Evolutionary conservation across 805 yeast species (phyloP).

Genomic region (Starmerella kuoi): DNA sequence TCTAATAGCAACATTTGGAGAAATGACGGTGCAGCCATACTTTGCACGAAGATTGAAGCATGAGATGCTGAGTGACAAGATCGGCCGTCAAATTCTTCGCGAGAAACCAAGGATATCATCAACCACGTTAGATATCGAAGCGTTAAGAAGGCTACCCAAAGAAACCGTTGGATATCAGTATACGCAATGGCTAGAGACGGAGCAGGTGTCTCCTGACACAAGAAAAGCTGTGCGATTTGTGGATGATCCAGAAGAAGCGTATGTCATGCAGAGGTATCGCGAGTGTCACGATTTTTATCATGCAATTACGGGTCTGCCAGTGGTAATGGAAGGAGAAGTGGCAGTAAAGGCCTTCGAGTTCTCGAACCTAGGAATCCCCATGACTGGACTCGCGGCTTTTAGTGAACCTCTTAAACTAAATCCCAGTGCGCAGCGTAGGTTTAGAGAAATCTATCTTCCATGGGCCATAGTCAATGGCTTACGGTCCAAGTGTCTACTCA

Average conservation of each 20-base stretch:
- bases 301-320: constrained; percentile 79
- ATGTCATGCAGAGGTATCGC: constrained; percentile 83
- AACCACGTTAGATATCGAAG: constrained; percentile 49
- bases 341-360: constrained; percentile 87
- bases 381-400: constrained; percentile 88
- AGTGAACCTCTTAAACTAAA: constrained; percentile 74
- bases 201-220: constrained; percentile 89
- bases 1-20: constrained; percentile 47
- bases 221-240: constrained; percentile 78
- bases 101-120: constrained; percentile 80
- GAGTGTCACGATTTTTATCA: constrained; percentile 97
- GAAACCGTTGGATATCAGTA: constrained; percentile 73
- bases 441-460: constrained; percentile 58
- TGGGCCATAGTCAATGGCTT: constrained; percentile 75
- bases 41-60: constrained; percentile 51
- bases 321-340: constrained; percentile 90
- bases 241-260: constrained; percentile 81
- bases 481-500: constrained; percentile 61
- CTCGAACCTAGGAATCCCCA: constrained; percentile 83
- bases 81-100: constrained; percentile 64
- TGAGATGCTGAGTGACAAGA: constrained; percentile 61
- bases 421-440: constrained; percentile 49
- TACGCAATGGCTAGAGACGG: constrained; percentile 66
- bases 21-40: constrained; percentile 67
- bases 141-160: constrained; percentile 47